Evolutionary conservation across 306 rosid genomes (phyloP).

Genomic region (Castanopsis chinensis): DNA sequence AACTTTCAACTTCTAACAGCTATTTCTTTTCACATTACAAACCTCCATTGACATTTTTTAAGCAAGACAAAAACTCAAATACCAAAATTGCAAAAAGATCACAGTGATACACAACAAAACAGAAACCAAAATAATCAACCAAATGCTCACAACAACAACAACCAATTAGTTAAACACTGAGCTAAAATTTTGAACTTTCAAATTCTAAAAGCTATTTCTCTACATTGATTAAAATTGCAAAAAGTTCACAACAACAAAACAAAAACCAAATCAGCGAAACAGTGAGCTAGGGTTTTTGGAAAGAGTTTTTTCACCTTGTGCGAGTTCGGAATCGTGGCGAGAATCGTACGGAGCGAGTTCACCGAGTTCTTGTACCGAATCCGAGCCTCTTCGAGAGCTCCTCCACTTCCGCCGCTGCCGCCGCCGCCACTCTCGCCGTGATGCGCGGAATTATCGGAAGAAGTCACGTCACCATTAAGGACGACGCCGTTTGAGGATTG

Average conservation of each 20-base stretch:
- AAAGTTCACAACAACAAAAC: too few relatives aligned
- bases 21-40: too few relatives aligned
- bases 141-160: too few relatives aligned
- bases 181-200: too few relatives aligned
- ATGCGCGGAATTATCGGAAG: slow-evolving; percentile 52
- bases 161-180: too few relatives aligned
- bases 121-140: background rate
- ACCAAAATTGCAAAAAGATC: too few relatives aligned
- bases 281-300: background rate
- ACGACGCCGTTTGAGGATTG: slow-evolving; percentile 44
- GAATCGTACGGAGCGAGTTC: slow-evolving; percentile 61
- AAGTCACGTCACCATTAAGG: slow-evolving; percentile 51
- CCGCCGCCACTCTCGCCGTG: slow-evolving; percentile 43
- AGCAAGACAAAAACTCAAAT: background rate
- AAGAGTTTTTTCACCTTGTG: slow-evolving; percentile 47
- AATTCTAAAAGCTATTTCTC: too few relatives aligned
- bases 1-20: too few relatives aligned
- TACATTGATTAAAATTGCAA: too few relatives aligned
- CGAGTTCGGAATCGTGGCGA: slow-evolving; percentile 70
- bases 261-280: background rate
- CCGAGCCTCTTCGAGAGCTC: slow-evolving; percentile 88
- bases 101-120: too few relatives aligned
- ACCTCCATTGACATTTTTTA: background rate
- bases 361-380: slow-evolving; percentile 73
- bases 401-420: slow-evolving; percentile 44